Evolutionary conservation across 2,329 filamentous ascomycete species (phyloP), one percentile per base, ranked within the genome.

Genomic region (Monilinia vaccinii-corymbosi): DNA sequence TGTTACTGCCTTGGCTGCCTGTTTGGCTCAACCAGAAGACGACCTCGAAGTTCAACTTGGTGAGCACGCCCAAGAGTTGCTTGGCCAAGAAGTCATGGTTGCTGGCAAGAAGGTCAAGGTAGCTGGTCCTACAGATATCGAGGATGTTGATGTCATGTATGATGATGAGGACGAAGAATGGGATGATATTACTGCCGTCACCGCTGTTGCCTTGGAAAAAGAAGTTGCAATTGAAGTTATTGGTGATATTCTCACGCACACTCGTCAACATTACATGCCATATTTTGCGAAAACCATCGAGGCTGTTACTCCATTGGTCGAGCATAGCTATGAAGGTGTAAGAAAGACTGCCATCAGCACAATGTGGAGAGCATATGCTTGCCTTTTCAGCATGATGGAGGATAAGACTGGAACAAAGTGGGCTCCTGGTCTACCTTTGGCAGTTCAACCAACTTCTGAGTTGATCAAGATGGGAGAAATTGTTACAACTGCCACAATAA

Each of bases 151-250:
- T 47, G 77, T 83, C 61, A 80, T 84, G 38, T 82, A 86, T 64
- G 80, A 87, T 16, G 83, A 91, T 49, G 87, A 91, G 42, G 88
- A 93, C 47, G 89, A 42, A 61, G 89, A 91, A 63, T 91, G 89
- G 82, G 88, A 91, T 68, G 89, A 91, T 68, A 80, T 95, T 51
- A 86, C 85, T 61, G 90, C 90, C 55, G 89, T 95, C 63, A 95
- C 91, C 31, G 91, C 91, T 57, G 84, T 97, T 59, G 91, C 93
- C 28, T 83, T 96, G 69, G 94, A 97, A 80, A 97, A 97, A 77
- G 94, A 99, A 76, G 95, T 97, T 68, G 93, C 94, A 42, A 85
- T 96, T 48, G 94, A 99, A 74, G 92, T 97, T 7, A 82, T 97
- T 40, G 94, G 92, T 65, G 94, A 99, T 71, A 85, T 99, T 63